Base-by-base conservation (phyloP, 108 stramenopile species). In the Thalassiosira profunda region DNA sequence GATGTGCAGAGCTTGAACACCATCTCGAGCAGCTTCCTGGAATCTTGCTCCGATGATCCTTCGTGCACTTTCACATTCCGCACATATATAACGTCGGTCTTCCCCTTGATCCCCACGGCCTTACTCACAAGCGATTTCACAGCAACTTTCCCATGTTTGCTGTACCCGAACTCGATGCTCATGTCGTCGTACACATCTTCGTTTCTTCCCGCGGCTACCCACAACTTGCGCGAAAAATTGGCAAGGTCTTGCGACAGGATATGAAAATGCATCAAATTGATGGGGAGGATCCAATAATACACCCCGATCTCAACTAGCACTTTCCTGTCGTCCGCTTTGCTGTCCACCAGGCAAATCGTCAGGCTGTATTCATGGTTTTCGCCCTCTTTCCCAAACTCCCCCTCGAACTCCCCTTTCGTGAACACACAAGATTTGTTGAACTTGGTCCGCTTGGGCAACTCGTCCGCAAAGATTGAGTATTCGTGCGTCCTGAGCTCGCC, bases 381-480 rank as follows among this genome's bases (percentile, higher is more conserved):
- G 4, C 52, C 52, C 4, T 17, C 10, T 24, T 53, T n/a, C n/a
- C n/a, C n/a, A n/a, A n/a, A n/a, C n/a, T n/a, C n/a, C n/a, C n/a
- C n/a, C n/a, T n/a, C n/a, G n/a, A n/a, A n/a, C n/a, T n/a, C n/a
- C n/a, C n/a, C 21, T 24, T 24, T 4, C 12, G 4, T n/a, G n/a
- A 53, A 53, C 17, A 14, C 21, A 24, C 4, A 9, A 4, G 52
- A 53, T 4, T 24, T 4, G 4, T 28, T 8, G n/a, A 53, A 53
- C 17, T 24, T 24, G 7, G 12, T n/a, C 4, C n/a, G n/a, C n/a
- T 53, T 24, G 12, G 52, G 52, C 4, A 53, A 31, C 33, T 53
- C 52, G 33, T 53, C 52, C 21, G 23, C 52, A 24, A 53, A 53
- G 11, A 53, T 53, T 10, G 52, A 53, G n/a, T 53, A 24, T 4